Conservation (phyloP, 768 basidiomycete species). For the Lactarius pseudohatsudake region DNA sequence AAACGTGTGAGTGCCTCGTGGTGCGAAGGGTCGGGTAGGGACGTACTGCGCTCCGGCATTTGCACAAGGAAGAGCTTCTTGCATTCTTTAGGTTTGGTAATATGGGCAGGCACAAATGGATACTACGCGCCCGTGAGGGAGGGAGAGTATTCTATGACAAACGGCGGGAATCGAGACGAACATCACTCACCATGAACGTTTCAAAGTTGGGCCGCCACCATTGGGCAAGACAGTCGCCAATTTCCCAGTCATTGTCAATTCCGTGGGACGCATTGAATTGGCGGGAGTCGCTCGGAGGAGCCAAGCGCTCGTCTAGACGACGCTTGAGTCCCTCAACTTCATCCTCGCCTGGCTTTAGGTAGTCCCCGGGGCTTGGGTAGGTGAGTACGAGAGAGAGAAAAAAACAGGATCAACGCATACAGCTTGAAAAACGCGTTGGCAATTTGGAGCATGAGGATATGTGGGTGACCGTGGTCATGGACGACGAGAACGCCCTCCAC, state of each 20-base stretch:
- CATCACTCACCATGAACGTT: conserved; percentile 86
- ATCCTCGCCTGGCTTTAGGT: conserved; percentile 94
- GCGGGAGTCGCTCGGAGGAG: conserved; percentile 67
- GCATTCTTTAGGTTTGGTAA: conserved; percentile 97
- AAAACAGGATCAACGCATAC: conserved; percentile 46
- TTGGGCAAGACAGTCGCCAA: conserved; percentile 93
- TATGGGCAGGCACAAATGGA: conserved; percentile 92
- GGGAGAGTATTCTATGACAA: conserved; percentile 1
- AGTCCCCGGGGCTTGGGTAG: conserved; percentile 83
- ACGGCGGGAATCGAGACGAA: not conserved
- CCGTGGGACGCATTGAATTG: conserved; percentile 78
- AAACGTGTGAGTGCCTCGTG: not conserved
- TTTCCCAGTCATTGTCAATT: conserved; percentile 91
- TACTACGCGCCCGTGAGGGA: conserved; percentile 52
- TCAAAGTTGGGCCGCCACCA: conserved; percentile 99
- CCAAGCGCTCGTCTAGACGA: conserved; percentile 85
- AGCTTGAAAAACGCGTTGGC: conserved; percentile 99
- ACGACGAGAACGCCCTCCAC: conserved; percentile 90
- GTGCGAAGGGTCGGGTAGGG: not conserved
- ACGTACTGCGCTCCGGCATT: conserved; percentile 91
- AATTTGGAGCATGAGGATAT: conserved; percentile 97
- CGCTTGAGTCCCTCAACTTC: conserved; percentile 89
- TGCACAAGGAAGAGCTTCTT: conserved; percentile 95
- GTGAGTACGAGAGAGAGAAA: conserved; percentile 11
- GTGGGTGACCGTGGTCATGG: conserved; percentile 96